Conservation (phyloP, 2,329 filamentous ascomycete species). For the Orbilia ellipsospora region DNA sequence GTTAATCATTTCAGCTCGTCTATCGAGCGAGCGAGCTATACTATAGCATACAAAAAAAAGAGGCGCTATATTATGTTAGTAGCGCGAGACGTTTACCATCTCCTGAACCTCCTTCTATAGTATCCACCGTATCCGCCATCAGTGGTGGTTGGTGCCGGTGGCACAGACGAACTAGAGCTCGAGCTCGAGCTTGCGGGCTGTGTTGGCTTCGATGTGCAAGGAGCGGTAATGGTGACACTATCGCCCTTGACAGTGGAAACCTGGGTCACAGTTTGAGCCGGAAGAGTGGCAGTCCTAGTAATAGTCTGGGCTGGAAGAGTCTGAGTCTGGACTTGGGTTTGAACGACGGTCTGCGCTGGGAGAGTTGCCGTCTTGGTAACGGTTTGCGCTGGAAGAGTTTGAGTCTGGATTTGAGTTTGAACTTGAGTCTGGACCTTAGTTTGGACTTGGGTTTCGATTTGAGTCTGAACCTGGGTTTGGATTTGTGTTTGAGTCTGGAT, state of each 20-base stretch:
- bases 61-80: too few species aligned
- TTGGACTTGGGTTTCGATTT: conserved; percentile 1
- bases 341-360: background rate
- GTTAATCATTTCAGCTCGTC: background rate
- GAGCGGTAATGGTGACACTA: background rate
- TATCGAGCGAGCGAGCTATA: too few species aligned
- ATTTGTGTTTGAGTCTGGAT: background rate
- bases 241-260: conserved; percentile 2
- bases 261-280: conserved; percentile 1
- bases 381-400: background rate
- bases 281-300: background rate
- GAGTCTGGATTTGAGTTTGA: background rate
- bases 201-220: conserved; percentile 4
- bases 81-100: conserved; percentile 1
- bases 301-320: background rate
- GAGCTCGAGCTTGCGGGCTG: background rate
- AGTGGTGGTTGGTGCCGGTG: background rate
- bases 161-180: background rate
- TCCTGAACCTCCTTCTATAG: conserved; percentile 7
- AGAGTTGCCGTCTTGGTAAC: background rate
- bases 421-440: conserved; percentile 1
- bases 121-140: conserved; percentile 19
- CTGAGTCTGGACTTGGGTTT: conserved; percentile 10
- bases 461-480: conserved; percentile 1
- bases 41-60: too few species aligned